Base-by-base conservation (phyloP, 495 filamentous ascomycete species). In the Xylaria venustula region DNA sequence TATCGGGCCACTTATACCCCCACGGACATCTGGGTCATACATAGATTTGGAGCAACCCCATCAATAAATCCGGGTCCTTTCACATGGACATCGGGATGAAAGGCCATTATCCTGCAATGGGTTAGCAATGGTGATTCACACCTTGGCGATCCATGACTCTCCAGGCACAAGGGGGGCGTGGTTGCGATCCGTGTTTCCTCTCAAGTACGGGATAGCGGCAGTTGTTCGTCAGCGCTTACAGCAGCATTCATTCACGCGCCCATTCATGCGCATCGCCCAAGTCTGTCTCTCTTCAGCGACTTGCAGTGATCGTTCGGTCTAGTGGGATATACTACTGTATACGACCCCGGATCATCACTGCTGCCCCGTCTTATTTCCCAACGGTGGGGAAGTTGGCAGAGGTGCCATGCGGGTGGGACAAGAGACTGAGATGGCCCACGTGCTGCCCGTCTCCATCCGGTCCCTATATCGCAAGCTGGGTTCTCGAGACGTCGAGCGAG, bases 321-420 rank as follows among this genome's bases (percentile, higher is more conserved):
- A 40, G 37, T 40, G 14, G n/a, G 3, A 20, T 20, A 45, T 1
- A 23, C n/a, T 57, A 17, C 26, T 14, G 20, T 22, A 37, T 32
- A 44, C 22, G n/a, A 58, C 55, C 42, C 55, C 55, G 14, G 55
- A 40, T 58, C 22, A 28, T 19, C 30, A 5, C 55, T 34, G 32
- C 32, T n/a, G n/a, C 55, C 45, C 44, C 22, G 17, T 30, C 32
- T 32, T 37, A 48, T 32, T 23, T 55, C 37, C 25, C 52, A 32
- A 30, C 28, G 32, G 20, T 32, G 32, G 49, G 32, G 30, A n/a
- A n/a, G n/a, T n/a, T n/a, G 28, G 19, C 40, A 20, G 45, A 58
- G 37, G 54, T 47, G 49, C 55, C 55, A 40, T 30, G 28, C 55
- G 26, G 42, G 55, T 58, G 55, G 55, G 55, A 58, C 55, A 14